A percentile compares a stretch with the other conserved stretches of the same genome.
Evolutionary conservation across 805 yeast genomes (phyloP).

Genomic region (Kazachstania psychrophila): DNA sequence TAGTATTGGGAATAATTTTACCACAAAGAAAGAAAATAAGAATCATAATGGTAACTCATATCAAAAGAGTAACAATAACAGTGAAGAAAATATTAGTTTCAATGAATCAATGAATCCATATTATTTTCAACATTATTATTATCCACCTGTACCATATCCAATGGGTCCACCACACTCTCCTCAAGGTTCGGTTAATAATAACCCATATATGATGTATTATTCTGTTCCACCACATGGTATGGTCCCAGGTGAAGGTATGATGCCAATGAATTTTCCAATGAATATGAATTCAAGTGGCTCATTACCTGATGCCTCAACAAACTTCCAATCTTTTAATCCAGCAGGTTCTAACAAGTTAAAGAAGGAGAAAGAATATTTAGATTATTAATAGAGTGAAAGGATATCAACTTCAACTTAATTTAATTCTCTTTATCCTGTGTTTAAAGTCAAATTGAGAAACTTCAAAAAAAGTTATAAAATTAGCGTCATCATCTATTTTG

Average conservation of each 20-base stretch:
- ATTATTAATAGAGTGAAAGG: not conserved
- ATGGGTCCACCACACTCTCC: slow-evolving; percentile 17
- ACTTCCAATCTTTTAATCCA: slow-evolving; percentile 1
- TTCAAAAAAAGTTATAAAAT: too few species aligned
- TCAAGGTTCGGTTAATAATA: slow-evolving; percentile 12
- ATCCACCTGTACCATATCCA: slow-evolving; percentile 26
- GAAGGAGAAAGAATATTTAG: slow-evolving; percentile 2
- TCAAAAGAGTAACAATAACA: slow-evolving; percentile 3
- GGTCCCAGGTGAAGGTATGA: slow-evolving; percentile 11
- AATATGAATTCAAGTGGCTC: slow-evolving; percentile 1
- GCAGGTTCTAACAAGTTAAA: not conserved
- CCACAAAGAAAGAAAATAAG: slow-evolving; percentile 4
- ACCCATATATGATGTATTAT: slow-evolving; percentile 27
- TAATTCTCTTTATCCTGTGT: too few species aligned
- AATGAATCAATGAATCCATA: slow-evolving; percentile 19
- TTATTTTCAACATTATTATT: slow-evolving; percentile 23
- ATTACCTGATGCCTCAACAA: not conserved
- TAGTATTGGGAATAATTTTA: slow-evolving; percentile 14
- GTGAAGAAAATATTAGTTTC: slow-evolving; percentile 2
- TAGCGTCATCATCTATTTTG: too few species aligned
- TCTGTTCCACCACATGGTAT: slow-evolving; percentile 27
- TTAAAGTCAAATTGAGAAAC: too few species aligned
- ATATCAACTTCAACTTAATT: too few species aligned
- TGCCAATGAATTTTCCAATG: slow-evolving; percentile 7
- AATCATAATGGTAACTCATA: not conserved